phyloP scores from a whole-genome alignment of 371 early-diverging fungal genomes.

The Zopfochytrium polystomum region DNA sequence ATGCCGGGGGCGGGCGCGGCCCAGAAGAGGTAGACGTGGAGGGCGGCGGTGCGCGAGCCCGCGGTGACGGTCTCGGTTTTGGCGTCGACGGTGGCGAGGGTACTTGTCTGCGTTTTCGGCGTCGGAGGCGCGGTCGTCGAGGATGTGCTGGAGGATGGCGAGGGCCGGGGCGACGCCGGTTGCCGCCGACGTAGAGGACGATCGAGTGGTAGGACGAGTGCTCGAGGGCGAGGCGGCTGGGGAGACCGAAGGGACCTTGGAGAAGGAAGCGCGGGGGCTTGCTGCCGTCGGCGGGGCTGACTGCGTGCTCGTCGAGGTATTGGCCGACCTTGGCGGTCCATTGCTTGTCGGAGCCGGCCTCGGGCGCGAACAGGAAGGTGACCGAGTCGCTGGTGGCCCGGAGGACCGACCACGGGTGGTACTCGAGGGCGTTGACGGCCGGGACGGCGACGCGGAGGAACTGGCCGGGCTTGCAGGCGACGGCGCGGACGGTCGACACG shows the following conservation, averaged over 20 bases:
- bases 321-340: neutral
- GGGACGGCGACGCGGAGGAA: conserved; percentile 25
- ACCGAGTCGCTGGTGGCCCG: neutral
- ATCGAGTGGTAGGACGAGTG: neutral
- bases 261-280: too few species aligned
- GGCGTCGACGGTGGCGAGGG: neutral
- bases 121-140: neutral
- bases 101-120: neutral
- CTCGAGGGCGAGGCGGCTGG: neutral
- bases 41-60: neutral
- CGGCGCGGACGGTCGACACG: conserved; percentile 3
- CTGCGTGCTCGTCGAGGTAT: neutral
- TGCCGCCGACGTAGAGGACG: conserved; percentile 13
- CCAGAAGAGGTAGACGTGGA: conserved; percentile 7
- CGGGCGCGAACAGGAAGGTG: conserved; percentile 10
- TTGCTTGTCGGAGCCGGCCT: neutral
- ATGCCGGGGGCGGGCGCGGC: neutral
- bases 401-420: conserved; percentile 23
- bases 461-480: conserved; percentile 13
- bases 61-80: neutral
- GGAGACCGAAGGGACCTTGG: conserved; percentile 17
- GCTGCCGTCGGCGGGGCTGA: neutral
- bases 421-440: conserved; percentile 19
- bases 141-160: neutral
- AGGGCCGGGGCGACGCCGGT: conserved; percentile 10